Evolutionary conservation across 2,329 filamentous ascomycete genomes (phyloP).

Genomic region (Gnomoniopsis smithogilvyi): DNA sequence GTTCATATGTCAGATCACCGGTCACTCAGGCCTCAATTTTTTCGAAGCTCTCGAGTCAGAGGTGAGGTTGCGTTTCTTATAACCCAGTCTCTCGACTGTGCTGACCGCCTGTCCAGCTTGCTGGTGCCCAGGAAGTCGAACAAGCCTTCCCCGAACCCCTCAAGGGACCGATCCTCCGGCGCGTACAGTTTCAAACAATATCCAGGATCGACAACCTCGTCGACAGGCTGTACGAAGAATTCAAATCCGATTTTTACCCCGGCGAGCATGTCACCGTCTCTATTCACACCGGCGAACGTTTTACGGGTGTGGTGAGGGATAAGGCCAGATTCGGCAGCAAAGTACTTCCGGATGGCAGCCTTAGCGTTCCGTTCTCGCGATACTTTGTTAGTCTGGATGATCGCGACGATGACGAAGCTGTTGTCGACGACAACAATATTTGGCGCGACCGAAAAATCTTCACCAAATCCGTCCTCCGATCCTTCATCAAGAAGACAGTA

Average conservation of each 20-base stretch:
- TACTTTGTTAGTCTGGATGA: conserved; percentile 78
- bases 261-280: conserved; percentile 79
- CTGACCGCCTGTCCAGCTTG: conserved; percentile 49
- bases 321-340: conserved; percentile 73
- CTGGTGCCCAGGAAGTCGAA: conserved; percentile 84
- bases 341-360: conserved; percentile 62
- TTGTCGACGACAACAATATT: conserved; percentile 79
- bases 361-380: conserved; percentile 69
- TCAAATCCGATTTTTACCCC: conserved; percentile 87
- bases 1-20: conserved; percentile 95
- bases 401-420: conserved; percentile 65
- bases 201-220: conserved; percentile 83
- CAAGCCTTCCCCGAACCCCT: conserved; percentile 87
- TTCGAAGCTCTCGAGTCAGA: conserved; percentile 91
- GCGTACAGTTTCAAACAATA: conserved; percentile 86
- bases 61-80: conserved; percentile 49
- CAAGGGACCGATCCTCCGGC: conserved; percentile 84
- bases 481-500: conserved; percentile 95
- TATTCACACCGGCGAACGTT: conserved; percentile 63
- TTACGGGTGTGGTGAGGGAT: conserved; percentile 75
- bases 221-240: conserved; percentile 69
- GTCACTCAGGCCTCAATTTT: conserved; percentile 85
- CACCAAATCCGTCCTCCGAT: conserved; percentile 88
- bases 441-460: conserved; percentile 87
- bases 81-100: conserved; percentile 6